Conservation (phyloP, 345 rosid species). For the Pseudoturritis turrita region DNA sequence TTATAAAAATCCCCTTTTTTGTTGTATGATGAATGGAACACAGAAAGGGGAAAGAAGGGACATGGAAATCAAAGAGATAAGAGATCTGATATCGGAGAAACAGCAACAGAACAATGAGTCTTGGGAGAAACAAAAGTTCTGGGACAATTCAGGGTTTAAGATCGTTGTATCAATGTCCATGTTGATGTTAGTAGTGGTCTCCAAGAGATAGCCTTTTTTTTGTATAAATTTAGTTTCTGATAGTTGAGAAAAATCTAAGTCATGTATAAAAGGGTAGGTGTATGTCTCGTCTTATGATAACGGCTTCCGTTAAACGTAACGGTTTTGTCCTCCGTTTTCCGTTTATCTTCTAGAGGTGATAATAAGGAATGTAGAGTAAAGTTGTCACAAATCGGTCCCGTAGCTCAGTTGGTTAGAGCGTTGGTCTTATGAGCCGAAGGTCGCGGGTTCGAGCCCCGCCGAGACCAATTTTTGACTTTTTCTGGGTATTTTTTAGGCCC, state of each 20-base stretch:
- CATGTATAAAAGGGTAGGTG: neutral
- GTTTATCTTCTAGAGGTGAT: too few relatives aligned
- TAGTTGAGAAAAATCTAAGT: neutral
- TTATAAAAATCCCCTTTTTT: neutral
- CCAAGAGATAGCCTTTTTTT: constrained; percentile 46
- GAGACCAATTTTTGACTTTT: constrained; percentile 42
- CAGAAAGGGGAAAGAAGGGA: constrained; percentile 83
- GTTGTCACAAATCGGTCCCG: neutral
- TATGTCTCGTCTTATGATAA: neutral
- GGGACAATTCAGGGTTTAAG: constrained; percentile 83
- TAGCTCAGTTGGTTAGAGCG: constrained; percentile 99
- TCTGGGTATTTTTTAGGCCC: neutral
- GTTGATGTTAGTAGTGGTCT: constrained; percentile 68
- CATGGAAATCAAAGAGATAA: constrained; percentile 66
- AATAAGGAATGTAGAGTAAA: neutral
- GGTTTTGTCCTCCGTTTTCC: too few relatives aligned
- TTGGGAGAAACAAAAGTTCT: constrained; percentile 55
- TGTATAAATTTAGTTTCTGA: constrained; percentile 12
- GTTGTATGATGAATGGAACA: neutral
- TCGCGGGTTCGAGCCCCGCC: constrained; percentile 95
- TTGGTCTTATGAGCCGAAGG: constrained; percentile 99
- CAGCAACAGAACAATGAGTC: constrained; percentile 24
- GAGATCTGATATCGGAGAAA: constrained; percentile 55
- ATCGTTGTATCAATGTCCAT: constrained; percentile 81
- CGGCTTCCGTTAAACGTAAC: neutral